Base-by-base conservation (phyloP, 331 rosid species). In the Rosa hybrid region DNA sequence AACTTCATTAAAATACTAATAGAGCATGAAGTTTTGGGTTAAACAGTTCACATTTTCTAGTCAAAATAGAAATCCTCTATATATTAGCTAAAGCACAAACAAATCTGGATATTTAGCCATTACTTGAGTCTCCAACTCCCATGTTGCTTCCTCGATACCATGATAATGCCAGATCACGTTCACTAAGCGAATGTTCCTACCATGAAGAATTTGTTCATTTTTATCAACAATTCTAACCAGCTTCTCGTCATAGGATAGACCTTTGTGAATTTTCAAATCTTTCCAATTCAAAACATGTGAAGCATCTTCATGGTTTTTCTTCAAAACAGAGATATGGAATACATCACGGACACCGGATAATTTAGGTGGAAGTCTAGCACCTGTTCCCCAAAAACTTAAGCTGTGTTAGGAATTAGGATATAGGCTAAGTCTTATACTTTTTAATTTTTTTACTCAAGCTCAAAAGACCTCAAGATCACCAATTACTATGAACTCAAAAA, bases 51-150 rank as follows among this genome's bases (percentile, higher is more conserved):
- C 18, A 13, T 8, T 50, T 7, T 72, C 16, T 25, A 27, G 44
- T 12, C 44, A 27, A 48, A 0, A 50, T 45, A 56, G 57, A 13
- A 71, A 17, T 20, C 5, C 30, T 23, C 60, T 6, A 6, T 14
- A 4, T 34, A 41, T 44, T 21, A 11, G 30, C 50, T 17, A 44
- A 21, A 13, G 39, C 12, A 46, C 13, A 6, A 68, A 68, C 74
- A 70, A 44, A n/a, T 21, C 20, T 70, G 74, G 74, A 70, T 10
- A 41, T 21, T 44, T 70, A n/a, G 74, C n/a, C 54, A 42, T 70
- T 38, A 69, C 25, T 9, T 11, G 12, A 42, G 74, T 20, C 23
- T 41, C 53, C 17, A 69, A 44, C 53, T 41, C n/a, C n/a, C n/a
- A n/a, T n/a, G n/a, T n/a, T n/a, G n/a, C n/a, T n/a, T n/a, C n/a